Base-by-base conservation (phyloP, 768 basidiomycete species). In the Serendipita indica region DNA sequence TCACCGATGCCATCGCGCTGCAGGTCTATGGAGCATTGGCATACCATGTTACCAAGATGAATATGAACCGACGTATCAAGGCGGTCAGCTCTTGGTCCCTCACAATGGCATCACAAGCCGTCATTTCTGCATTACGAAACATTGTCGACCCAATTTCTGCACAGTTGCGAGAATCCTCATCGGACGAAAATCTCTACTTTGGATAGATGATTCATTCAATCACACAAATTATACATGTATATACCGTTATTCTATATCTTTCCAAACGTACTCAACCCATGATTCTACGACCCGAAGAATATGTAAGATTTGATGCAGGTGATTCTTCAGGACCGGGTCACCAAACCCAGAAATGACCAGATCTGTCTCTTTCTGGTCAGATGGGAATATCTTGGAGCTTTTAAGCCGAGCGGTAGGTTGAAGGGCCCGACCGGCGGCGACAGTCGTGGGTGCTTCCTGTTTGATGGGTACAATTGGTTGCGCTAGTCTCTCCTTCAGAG, bases 51-150 rank as follows among this genome's bases (percentile, higher is more conserved):
- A 83, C 85, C 1, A 89, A 91, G 64, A 83, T 81, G 25, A 89
- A 92, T 67, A 82, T 89, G 74, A 87, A 90, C 66, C 82, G 88
- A 58, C 82, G 93, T 13, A 80, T 96, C 67, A 87, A 83, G 71
- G 87, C 83, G 2, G 91, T 99, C 63, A 85, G 89, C 61, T 72
- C 90, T 5, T 99, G 96, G 96, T 91, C 87, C 66, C 75, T 98
- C 22, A 92, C 96, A 69, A 84, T 87, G 79, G 93, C 93, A 0
- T 89, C 90, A 1, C 83, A 82, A 58, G 85, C 86, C n/a, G 79
- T 93, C 49, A 73, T 97, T 61, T 77, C 82, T 46, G 82, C 90
- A 3, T 72, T 97, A 41, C 75, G 86, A 58, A 84, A 77, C 41
- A 76, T 84, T 20, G 79, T 89, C 56, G 86, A 93, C 69, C 91